A percentile compares a stretch with the other conserved stretches of the same genome.
Evolutionary conservation across 805 yeast genomes (phyloP).

Genomic region (Candida maris): DNA sequence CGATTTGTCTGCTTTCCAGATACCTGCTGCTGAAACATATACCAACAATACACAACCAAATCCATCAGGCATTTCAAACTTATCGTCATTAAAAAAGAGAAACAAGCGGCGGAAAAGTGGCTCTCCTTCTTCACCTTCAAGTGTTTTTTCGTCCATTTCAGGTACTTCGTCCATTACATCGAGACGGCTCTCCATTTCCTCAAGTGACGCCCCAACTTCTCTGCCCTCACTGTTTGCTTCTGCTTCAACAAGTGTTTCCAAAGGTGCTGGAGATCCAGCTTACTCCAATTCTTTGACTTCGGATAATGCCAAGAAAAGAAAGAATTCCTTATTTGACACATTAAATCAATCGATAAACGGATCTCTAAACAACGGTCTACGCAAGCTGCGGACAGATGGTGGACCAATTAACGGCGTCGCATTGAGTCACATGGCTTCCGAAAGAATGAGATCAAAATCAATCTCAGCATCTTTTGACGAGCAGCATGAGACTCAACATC

Average conservation of each 20-base stretch:
- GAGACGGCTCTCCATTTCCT: constrained; percentile 25
- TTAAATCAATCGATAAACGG: constrained; percentile 25
- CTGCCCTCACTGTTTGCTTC: constrained; percentile 30
- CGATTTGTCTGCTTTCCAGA: constrained; percentile 29
- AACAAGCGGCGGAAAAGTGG: constrained; percentile 22
- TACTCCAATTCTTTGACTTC: constrained; percentile 6
- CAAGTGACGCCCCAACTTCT: constrained; percentile 16
- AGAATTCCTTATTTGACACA: constrained; percentile 24
- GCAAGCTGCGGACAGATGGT: constrained; percentile 21
- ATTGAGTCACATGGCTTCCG: neutral
- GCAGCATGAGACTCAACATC: constrained; percentile 14
- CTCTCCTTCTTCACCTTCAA: constrained; percentile 28
- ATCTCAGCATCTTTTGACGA: constrained; percentile 13
- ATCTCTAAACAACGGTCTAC: constrained; percentile 24
- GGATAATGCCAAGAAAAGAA: constrained; percentile 13
- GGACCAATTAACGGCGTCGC: neutral
- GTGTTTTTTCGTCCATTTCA: constrained; percentile 27
- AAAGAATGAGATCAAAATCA: constrained; percentile 15
- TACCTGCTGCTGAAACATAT: constrained; percentile 18
- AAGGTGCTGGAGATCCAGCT: constrained; percentile 8
- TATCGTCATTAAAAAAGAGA: constrained; percentile 10
- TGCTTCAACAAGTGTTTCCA: constrained; percentile 21
- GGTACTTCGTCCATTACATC: constrained; percentile 29
- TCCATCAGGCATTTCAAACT: constrained; percentile 9
- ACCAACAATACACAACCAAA: neutral